Evolutionary conservation across 2,329 filamentous ascomycete species (phyloP).

Genomic region (Aspergillus sergii): DNA sequence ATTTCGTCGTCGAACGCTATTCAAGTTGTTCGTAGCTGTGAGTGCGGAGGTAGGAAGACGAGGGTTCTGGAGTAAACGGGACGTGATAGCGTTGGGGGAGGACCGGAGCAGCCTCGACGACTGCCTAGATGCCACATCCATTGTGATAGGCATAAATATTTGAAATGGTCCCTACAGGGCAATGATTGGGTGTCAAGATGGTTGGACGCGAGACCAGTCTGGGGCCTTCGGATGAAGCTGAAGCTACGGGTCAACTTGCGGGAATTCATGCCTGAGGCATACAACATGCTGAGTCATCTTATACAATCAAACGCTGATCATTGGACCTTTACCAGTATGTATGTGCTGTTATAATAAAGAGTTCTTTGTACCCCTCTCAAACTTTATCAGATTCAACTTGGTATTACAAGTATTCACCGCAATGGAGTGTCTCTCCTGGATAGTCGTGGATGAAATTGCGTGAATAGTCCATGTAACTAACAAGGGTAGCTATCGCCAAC

Average conservation of each 20-base stretch:
- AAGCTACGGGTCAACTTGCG: constrained; percentile 12
- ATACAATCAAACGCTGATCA: constrained; percentile 1
- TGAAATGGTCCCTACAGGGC: background rate
- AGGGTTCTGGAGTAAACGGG: constrained; percentile 25
- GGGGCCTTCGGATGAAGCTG: constrained; percentile 20
- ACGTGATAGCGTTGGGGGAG: constrained; percentile 23
- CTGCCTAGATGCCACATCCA: constrained; percentile 43
- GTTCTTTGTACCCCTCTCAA: background rate
- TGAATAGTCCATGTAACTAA: too few species aligned
- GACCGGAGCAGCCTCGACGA: constrained; percentile 37
- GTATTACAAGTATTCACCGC: background rate
- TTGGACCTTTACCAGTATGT: background rate
- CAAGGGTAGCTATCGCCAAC: too few species aligned
- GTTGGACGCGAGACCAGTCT: constrained; percentile 12
- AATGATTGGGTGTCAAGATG: background rate
- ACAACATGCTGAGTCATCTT: constrained; percentile 13
- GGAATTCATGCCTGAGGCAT: constrained; percentile 30
- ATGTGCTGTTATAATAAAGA: background rate
- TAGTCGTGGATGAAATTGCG: background rate
- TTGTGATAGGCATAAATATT: constrained; percentile 20
- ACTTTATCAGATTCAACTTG: background rate
- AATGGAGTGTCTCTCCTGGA: background rate
- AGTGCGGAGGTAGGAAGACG: constrained; percentile 24
- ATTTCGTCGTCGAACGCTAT: constrained; percentile 29
- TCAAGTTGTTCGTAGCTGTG: constrained; percentile 24